Conservation (phyloP, 192 early-diverging fungal species). For the Coemansia javaensis region DNA sequence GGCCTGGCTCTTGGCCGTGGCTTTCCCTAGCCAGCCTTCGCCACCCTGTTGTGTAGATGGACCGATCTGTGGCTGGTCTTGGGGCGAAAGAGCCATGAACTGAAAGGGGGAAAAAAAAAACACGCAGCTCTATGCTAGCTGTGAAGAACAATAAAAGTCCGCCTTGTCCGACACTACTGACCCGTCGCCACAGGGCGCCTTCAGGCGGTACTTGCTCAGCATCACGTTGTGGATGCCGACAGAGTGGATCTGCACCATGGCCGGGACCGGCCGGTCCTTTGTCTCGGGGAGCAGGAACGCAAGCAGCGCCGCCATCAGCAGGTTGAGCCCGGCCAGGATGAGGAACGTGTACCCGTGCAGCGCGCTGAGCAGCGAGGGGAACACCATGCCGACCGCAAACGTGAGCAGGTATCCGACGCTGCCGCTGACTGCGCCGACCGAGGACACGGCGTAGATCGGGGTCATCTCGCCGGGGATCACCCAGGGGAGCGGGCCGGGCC, state of each 20-base stretch:
- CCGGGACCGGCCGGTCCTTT: conserved; percentile 62
- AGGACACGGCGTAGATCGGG: conserved; percentile 66
- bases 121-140: too few species aligned
- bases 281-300: conserved; percentile 72
- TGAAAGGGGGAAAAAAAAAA: too few species aligned
- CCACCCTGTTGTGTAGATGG: too few species aligned
- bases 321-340: conserved; percentile 60
- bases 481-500: conserved; percentile 77
- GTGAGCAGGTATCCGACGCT: conserved; percentile 60
- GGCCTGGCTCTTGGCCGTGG: too few species aligned
- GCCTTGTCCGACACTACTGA: too few species aligned
- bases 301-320: conserved; percentile 55
- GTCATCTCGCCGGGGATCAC: conserved; percentile 66
- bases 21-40: too few species aligned
- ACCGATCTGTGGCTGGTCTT: too few species aligned
- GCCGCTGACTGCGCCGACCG: conserved; percentile 60
- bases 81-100: too few species aligned
- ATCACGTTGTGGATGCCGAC: conserved; percentile 39
- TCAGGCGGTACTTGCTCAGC: conserved; percentile 3
- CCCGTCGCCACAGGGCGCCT: too few species aligned
- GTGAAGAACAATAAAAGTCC: too few species aligned
- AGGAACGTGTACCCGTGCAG: conserved; percentile 51
- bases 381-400: conserved; percentile 54
- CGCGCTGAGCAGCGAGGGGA: conserved; percentile 42
- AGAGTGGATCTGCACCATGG: conserved; percentile 44